Conservation (phyloP, 148 eudicot genomes). For the Euryodendron excelsum region DNA sequence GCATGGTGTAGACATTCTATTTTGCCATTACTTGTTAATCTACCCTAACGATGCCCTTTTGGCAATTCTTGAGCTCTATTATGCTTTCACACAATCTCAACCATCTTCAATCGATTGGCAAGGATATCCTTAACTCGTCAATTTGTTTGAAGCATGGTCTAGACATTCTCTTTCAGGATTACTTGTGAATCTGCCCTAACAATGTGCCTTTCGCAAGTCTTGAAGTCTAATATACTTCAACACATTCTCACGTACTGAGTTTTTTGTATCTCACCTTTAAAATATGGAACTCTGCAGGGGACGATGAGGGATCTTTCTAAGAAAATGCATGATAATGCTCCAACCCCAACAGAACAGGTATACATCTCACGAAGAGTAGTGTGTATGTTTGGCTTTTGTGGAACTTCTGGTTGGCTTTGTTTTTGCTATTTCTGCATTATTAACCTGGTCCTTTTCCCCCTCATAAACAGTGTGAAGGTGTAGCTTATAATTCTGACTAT, state of each 20-base stretch:
- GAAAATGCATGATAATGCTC: slow-evolving; percentile 28
- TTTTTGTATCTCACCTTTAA: slow-evolving; percentile 4
- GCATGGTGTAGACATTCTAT: not conserved
- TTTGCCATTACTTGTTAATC: not conserved
- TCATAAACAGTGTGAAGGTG: slow-evolving; percentile 16
- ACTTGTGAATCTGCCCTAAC: not conserved
- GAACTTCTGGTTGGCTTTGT: not conserved
- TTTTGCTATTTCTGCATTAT: not conserved
- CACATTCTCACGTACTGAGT: not conserved
- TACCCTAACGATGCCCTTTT: not conserved
- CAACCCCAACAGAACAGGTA: slow-evolving; percentile 27
- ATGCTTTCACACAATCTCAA: not conserved
- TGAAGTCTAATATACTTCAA: not conserved
- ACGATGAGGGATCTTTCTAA: slow-evolving; percentile 54
- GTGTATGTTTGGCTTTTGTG: not conserved
- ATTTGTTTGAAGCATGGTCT: not conserved
- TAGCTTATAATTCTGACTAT: not conserved
- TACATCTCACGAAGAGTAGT: not conserved
- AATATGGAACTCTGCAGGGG: slow-evolving; percentile 36
- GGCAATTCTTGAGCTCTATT: not conserved
- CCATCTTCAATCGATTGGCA: not conserved
- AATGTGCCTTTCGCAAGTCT: not conserved
- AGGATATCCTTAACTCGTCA: not conserved
- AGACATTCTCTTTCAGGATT: not conserved
- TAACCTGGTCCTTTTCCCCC: not conserved